phyloP scores from a whole-genome alignment of 1,284 basidiomycete species.

The Naganishia sp. region DNA sequence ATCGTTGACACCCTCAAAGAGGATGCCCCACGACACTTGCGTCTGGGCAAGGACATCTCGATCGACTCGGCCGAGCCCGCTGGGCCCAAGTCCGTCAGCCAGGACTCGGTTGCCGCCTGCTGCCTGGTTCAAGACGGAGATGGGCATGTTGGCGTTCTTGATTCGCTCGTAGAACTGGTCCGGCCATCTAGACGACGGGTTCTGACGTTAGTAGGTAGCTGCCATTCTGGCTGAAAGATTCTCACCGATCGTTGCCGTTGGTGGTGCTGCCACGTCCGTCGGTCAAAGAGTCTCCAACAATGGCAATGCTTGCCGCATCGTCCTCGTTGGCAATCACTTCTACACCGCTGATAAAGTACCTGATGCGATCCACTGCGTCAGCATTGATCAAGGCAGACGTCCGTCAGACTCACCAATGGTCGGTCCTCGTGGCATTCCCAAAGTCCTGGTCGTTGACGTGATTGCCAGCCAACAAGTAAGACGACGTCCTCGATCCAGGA shows the following conservation, averaged over 20 bases:
- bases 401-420: constrained; percentile 5
- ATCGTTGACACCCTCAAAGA: constrained; percentile 62
- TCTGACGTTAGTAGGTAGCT: too few relatives aligned
- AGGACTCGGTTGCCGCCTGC: constrained; percentile 61
- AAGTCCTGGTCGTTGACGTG: constrained; percentile 39
- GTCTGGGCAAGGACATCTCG: constrained; percentile 59
- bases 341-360: constrained; percentile 57
- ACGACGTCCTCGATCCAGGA: constrained; percentile 59
- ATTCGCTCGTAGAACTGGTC: constrained; percentile 57
- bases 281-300: constrained; percentile 61
- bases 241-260: constrained; percentile 51
- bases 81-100: constrained; percentile 58
- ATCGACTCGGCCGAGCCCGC: constrained; percentile 58
- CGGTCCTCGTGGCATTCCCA: constrained; percentile 10
- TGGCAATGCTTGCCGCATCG: constrained; percentile 48
- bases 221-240: neutral
- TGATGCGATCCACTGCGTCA: constrained; percentile 27
- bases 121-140: constrained; percentile 59
- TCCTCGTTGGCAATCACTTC: constrained; percentile 53
- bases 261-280: constrained; percentile 55
- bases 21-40: constrained; percentile 57
- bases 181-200: constrained; percentile 53
- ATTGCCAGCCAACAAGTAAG: constrained; percentile 57
- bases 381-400: neutral
- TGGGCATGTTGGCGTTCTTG: constrained; percentile 50